Conservation (phyloP, 768 basidiomycete species). For the Lactarius hatsudake region DNA sequence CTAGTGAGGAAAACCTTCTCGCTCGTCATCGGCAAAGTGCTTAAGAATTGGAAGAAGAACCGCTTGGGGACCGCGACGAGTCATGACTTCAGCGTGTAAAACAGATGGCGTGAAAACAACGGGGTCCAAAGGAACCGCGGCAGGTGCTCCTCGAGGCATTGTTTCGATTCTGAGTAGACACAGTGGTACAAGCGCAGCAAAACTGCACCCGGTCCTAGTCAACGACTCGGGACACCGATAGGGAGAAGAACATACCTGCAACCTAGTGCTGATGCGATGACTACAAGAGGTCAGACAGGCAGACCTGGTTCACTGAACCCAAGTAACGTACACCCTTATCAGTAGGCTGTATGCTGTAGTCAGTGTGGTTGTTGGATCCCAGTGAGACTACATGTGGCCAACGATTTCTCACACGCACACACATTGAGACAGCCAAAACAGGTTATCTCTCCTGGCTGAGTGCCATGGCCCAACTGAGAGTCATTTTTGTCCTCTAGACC, state of each 20-base stretch:
- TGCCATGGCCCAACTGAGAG: not conserved
- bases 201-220: slow-evolving; percentile 39
- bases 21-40: slow-evolving; percentile 69
- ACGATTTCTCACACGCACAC: not conserved
- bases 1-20: slow-evolving; percentile 79
- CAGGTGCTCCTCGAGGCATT: slow-evolving; percentile 40
- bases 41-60: slow-evolving; percentile 80
- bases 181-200: slow-evolving; percentile 35
- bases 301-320: not conserved
- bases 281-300: slow-evolving; percentile 30
- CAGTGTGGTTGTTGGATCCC: no score
- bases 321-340: slow-evolving; percentile 33
- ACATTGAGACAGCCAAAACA: not conserved
- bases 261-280: slow-evolving; percentile 56
- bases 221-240: not conserved
- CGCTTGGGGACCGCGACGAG: slow-evolving; percentile 70
- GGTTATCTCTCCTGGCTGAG: not conserved
- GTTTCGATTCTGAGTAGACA: slow-evolving; percentile 31
- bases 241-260: slow-evolving; percentile 33
- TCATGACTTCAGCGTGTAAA: slow-evolving; percentile 52
- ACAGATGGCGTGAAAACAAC: slow-evolving; percentile 46
- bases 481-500: not conserved
- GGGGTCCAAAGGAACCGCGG: slow-evolving; percentile 57
- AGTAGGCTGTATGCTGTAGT: not conserved
- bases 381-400: no score